Evolutionary conservation across 2,329 filamentous ascomycete genomes (phyloP).

Genomic region (Aspergillus unguis): DNA sequence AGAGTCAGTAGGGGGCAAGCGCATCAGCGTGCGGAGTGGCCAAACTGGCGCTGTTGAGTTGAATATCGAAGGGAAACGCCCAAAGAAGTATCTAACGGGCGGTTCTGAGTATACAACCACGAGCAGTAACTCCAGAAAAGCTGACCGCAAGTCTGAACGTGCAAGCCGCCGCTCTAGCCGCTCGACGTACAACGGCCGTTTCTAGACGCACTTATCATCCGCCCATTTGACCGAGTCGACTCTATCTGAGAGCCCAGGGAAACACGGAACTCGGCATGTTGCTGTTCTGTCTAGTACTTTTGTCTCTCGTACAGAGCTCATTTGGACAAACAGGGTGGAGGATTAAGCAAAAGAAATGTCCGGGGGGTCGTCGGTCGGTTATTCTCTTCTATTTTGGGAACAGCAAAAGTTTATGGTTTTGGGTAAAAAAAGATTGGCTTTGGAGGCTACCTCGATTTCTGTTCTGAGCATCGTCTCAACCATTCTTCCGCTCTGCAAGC

Average conservation of each 20-base stretch:
- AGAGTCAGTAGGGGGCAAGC: conserved; percentile 36
- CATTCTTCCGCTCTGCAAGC: conserved; percentile 16
- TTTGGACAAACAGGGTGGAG: background rate
- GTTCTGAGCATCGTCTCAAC: conserved; percentile 13
- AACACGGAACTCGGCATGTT: too few species aligned
- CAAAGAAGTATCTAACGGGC: conserved; percentile 36
- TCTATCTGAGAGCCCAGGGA: too few species aligned
- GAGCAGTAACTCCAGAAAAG: conserved; percentile 23
- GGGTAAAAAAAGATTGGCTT: conserved; percentile 14
- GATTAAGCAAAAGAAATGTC: too few species aligned
- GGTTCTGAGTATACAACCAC: conserved; percentile 35
- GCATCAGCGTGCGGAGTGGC: conserved; percentile 38
- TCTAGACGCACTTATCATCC: conserved; percentile 1
- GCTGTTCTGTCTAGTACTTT: background rate
- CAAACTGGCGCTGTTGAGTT: conserved; percentile 38
- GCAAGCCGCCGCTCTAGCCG: conserved; percentile 37
- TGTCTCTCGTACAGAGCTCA: too few species aligned
- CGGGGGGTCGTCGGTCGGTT: background rate
- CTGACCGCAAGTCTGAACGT: conserved; percentile 37
- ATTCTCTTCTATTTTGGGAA: conserved; percentile 9
- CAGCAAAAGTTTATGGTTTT: conserved; percentile 18
- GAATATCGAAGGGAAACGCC: conserved; percentile 37
- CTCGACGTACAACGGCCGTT: conserved; percentile 34
- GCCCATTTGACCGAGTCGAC: too few species aligned
- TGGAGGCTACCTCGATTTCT: conserved; percentile 21